Percentiles rank a stretch among this genome's conserved stretches.
These are phyloP conservation scores for Claviceps paspali DNA, from an alignment of 2,329 filamentous ascomycete species.

Conservation along the genomic window DNA sequence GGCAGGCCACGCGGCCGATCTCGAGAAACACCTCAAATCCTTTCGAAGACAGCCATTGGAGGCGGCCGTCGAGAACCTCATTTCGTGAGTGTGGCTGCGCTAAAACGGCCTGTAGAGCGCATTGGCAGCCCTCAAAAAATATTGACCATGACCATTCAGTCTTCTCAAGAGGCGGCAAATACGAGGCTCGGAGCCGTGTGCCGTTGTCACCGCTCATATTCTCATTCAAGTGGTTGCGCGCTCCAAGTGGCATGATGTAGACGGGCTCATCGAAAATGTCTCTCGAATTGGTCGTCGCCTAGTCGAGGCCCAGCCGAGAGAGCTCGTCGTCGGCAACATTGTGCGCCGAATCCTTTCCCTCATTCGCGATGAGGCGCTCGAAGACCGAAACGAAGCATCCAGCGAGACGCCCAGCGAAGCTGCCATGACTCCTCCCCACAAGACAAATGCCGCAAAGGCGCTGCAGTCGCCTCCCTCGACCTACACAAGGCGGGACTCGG, in stretches of 20 bases:
- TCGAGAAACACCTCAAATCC: slow-evolving; percentile 65
- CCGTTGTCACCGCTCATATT: slow-evolving; percentile 78
- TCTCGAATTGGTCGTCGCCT: slow-evolving; percentile 64
- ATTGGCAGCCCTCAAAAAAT: no score
- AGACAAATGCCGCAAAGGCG: slow-evolving; percentile 17
- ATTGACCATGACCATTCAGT: slow-evolving; percentile 4
- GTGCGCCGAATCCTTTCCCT: slow-evolving; percentile 78
- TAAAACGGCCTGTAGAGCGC: no score
- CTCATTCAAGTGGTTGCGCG: slow-evolving; percentile 75
- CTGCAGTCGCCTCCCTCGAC: slow-evolving; percentile 18
- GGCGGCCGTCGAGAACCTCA: slow-evolving; percentile 66
- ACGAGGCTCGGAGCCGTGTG: slow-evolving; percentile 72
- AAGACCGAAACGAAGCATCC: slow-evolving; percentile 51
- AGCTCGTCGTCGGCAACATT: slow-evolving; percentile 89
- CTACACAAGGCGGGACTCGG: slow-evolving; percentile 20
- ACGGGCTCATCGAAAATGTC: slow-evolving; percentile 65
- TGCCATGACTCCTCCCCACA: slow-evolving; percentile 23
- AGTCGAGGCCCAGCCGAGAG: slow-evolving; percentile 70
- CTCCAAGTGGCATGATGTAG: slow-evolving; percentile 62
- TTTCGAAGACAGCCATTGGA: slow-evolving; percentile 64
- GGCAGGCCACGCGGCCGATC: slow-evolving; percentile 44
- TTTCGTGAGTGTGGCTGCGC: slow-evolving; percentile 66
- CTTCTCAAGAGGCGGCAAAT: slow-evolving; percentile 87
- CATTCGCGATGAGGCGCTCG: slow-evolving; percentile 80
- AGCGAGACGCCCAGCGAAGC: slow-evolving; percentile 45